Evolutionary conservation across 331 rosid genomes (phyloP), one percentile per base, ranked within the genome.

Genomic region (Malus hybrid): DNA sequence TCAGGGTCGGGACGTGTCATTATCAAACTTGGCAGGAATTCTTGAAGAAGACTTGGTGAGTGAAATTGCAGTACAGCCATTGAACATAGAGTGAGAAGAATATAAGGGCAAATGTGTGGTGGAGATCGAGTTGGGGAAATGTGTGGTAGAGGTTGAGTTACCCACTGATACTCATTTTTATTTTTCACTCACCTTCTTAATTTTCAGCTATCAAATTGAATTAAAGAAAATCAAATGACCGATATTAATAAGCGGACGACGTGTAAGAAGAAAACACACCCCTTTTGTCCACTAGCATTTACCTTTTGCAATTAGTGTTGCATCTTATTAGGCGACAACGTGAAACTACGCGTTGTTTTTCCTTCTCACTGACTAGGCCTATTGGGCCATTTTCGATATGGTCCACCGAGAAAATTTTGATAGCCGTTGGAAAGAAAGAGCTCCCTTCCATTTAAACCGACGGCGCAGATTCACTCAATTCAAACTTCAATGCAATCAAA

Each of bases 11-110:
- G n/a, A n/a, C n/a, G n/a, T n/a, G n/a, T n/a, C n/a, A n/a, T n/a
- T n/a, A 12, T 94, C 95, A 82, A 94, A 91, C 90, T 91, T 94
- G 65, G 97, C 96, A 63, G 39, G 56, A 29, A 87, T 74, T 86
- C 82, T 94, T 61, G 85, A 78, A 10, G 19, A 29, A 65, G 84
- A 33, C 36, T 71, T 36, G 71, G 34, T 80, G 50, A 84, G 65
- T 71, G 86, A 79, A 71, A 79, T 69, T 24, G 78, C 86, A 67
- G 59, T 65, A 82, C 77, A 46, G 63, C 79, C 32, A 31, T 50
- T 50, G 68, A 80, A 71, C 78, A 71, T 55, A 85, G 88, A 73
- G 77, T 71, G 82, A 4, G 86, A 78, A 63, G 65, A 82, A 42
- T 88, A 83, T 64, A 75, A 77, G 83, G 90, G 67, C 60, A 66